phyloP scores from a whole-genome alignment of 768 basidiomycete species.

The Tubosaeta sp. region DNA sequence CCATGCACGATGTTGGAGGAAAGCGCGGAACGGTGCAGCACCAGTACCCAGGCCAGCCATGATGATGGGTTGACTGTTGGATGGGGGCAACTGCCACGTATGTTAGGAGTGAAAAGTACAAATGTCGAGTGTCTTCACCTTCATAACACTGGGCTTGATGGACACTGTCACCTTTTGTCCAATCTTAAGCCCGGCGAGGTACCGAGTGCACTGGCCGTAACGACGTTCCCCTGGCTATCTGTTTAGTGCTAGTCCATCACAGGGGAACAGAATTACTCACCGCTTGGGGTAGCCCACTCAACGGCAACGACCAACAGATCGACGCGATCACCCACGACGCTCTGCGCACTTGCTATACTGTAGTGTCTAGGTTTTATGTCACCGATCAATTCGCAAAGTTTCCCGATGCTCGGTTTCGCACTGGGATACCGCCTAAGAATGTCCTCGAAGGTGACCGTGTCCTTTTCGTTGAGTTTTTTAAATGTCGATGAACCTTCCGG shows the following conservation, averaged over 20 bases:
- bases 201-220: constrained; percentile 95
- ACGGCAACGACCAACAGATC: constrained; percentile 95
- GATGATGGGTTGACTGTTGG: constrained; percentile 85
- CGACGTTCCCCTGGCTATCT: constrained; percentile 55
- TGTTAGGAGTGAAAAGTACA: constrained; percentile 5
- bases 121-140: constrained; percentile 45
- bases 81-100: constrained; percentile 66
- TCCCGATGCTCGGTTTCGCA: constrained; percentile 79
- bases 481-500: constrained; percentile 89
- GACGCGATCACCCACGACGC: constrained; percentile 90
- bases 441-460: constrained; percentile 92
- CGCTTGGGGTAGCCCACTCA: constrained; percentile 84
- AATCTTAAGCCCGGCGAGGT: constrained; percentile 75
- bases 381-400: constrained; percentile 82
- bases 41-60: constrained; percentile 99
- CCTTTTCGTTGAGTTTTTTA: constrained; percentile 93
- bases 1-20: constrained; percentile 92
- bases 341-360: constrained; percentile 94
- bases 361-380: constrained; percentile 98
- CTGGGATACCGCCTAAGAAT: constrained; percentile 71
- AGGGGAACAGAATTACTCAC: constrained; percentile 39
- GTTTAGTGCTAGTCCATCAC: constrained; percentile 3
- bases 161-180: constrained; percentile 97
- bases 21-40: constrained; percentile 98
- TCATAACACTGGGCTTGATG: constrained; percentile 99